Evolutionary conservation across 495 filamentous ascomycete species (phyloP).

Genomic region (Daldinia caldariorum): DNA sequence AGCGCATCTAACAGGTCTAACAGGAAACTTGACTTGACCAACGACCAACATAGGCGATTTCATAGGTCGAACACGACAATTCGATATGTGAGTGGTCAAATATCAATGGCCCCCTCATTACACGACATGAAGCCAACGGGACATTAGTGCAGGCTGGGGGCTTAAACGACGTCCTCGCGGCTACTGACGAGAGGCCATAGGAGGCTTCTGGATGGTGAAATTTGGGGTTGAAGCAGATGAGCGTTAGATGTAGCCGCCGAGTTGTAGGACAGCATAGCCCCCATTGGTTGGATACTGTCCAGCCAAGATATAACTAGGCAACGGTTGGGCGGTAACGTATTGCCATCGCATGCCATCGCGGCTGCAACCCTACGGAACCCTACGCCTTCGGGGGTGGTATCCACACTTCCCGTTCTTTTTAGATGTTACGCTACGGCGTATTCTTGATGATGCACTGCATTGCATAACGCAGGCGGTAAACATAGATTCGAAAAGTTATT

Average conservation of each 20-base stretch:
- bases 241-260: conserved; percentile 47
- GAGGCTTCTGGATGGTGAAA: conserved; percentile 44
- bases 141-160: conserved; percentile 18
- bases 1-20: conserved; percentile 3
- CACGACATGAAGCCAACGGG: conserved; percentile 30
- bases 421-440: conserved; percentile 15
- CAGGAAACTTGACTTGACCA: conserved; percentile 15
- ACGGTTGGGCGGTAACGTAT: conserved; percentile 45
- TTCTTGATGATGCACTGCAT: conserved; percentile 4
- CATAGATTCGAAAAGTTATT: conserved; percentile 12
- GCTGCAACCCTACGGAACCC: conserved; percentile 38
- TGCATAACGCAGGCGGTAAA: conserved; percentile 27
- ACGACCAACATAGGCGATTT: conserved; percentile 18
- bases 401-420: conserved; percentile 34
- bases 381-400: neutral
- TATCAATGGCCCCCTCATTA: conserved; percentile 13
- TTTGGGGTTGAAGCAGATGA: conserved; percentile 42
- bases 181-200: conserved; percentile 38
- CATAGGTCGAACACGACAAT: conserved; percentile 19
- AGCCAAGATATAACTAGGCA: conserved; percentile 25
- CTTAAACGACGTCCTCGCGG: conserved; percentile 37
- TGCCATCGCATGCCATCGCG: conserved; percentile 45
- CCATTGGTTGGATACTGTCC: conserved; percentile 22
- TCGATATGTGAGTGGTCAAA: conserved; percentile 33
- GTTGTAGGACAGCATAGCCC: conserved; percentile 18